Conservation (phyloP, 73 alveolate genomes). For the Paramecium bursaria region DNA sequence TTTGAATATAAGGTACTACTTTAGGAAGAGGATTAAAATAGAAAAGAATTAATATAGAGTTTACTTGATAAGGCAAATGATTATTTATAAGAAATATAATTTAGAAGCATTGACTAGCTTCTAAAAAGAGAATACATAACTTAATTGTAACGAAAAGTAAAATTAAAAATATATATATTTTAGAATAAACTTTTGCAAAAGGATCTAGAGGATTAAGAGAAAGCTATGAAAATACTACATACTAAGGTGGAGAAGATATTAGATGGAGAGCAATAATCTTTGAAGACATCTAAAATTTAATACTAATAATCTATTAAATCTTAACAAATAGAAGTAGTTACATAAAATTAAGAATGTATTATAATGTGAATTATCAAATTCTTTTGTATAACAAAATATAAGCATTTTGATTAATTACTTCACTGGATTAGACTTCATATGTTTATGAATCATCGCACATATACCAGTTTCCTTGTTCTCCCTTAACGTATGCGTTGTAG, state of each 20-base stretch:
- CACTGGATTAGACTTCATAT: not conserved
- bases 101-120: conserved; percentile 36
- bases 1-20: not conserved
- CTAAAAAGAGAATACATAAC: conserved; percentile 45
- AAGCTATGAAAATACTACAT: too few species aligned
- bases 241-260: too few species aligned
- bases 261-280: too few species aligned
- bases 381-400: conserved; percentile 38
- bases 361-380: too few species aligned
- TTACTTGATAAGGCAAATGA: conserved; percentile 31
- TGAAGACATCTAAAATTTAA: too few species aligned
- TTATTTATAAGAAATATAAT: conserved; percentile 25
- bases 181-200: too few species aligned
- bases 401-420: not conserved
- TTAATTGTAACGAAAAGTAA: conserved; percentile 19
- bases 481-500: conserved; percentile 78
- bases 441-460: conserved; percentile 82
- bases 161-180: too few species aligned
- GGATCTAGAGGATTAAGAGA: too few species aligned
- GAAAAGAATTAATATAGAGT: not conserved
- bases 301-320: too few species aligned
- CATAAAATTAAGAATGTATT: too few species aligned
- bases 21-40: conserved; percentile 24
- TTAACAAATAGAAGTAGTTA: too few species aligned
- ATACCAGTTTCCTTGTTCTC: conserved; percentile 81